Evolutionary conservation across 345 rosid species (phyloP), one percentile per base, ranked within the genome.

Genomic region (Cardamine resedifolia): DNA sequence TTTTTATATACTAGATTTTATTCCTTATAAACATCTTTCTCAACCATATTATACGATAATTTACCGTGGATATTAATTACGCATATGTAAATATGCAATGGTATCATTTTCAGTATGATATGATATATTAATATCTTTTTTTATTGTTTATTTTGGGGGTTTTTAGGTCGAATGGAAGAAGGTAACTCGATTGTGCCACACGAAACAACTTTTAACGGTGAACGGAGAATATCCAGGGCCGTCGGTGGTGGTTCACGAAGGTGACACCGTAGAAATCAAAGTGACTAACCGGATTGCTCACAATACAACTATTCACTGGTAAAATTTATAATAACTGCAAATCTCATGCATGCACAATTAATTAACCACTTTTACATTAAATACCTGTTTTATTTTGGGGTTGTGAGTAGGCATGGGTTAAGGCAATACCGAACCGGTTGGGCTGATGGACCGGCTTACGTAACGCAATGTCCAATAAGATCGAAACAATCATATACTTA

Each of bases 361-460:
- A 28, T n/a, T 5, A 50, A 39, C 36, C n/a, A 50, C 39, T 23
- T 20, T 10, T 14, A n/a, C n/a, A n/a, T n/a, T n/a, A n/a, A n/a
- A n/a, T n/a, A n/a, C n/a, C n/a, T n/a, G n/a, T n/a, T 26, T 21
- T 31, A 7, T 14, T n/a, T 23, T 23, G 53, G 64, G 2, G 19
- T 59, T 19, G 43, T 39, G 65, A 39, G 44, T 50, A 88, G 90
- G 90, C 94, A 88, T 68, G 94, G 94, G 26, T 11, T 88, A 43
- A 82, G 87, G 79, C 86, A 88, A 71, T 66, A 66, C 27, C 77
- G 90, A 21, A 84, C 83, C 2, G 89, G 85, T 43, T 88, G 93
- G 90, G 87, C 90, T 0, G 90, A 88, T 55, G 92, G 92, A 48
- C 90, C 90, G 7, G 85, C 92, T 30, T 87, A 87, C 60, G 10